Evolutionary conservation across 768 basidiomycete genomes (phyloP).

Genomic region (Naganishia kalamii): DNA sequence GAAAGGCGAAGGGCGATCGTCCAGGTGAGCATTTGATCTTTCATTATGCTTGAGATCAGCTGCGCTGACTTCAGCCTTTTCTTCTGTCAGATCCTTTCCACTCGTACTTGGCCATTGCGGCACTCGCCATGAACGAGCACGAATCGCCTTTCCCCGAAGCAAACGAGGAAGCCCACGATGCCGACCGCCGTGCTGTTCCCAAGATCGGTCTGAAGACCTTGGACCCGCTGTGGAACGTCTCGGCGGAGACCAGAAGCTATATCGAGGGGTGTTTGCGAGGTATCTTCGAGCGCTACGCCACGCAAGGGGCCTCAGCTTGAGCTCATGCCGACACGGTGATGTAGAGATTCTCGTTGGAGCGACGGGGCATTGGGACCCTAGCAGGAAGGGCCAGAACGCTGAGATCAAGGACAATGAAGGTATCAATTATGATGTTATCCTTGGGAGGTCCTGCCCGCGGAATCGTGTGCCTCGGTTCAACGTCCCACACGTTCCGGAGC

Average conservation of each 20-base stretch:
- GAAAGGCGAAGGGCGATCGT: constrained; percentile 70
- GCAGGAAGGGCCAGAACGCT: too few relatives aligned
- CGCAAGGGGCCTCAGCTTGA: too few relatives aligned
- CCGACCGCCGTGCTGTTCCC: neutral
- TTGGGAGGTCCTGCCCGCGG: too few relatives aligned
- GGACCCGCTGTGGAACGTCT: constrained; percentile 22
- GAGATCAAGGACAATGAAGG: too few relatives aligned
- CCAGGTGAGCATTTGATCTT: constrained; percentile 56
- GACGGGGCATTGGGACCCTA: too few relatives aligned
- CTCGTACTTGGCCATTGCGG: constrained; percentile 65
- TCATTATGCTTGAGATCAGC: constrained; percentile 1
- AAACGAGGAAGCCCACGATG: neutral
- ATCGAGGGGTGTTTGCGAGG: neutral
- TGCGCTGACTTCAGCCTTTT: too few relatives aligned
- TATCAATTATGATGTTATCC: too few relatives aligned
- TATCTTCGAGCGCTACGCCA: too few relatives aligned
- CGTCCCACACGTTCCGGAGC: too few relatives aligned
- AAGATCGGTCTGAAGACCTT: neutral
- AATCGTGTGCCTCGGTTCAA: too few relatives aligned
- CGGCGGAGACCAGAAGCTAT: constrained; percentile 1
- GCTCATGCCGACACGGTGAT: too few relatives aligned
- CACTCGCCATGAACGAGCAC: constrained; percentile 24
- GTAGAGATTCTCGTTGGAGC: too few relatives aligned
- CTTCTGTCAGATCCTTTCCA: constrained; percentile 74
- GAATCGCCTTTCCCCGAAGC: neutral